Evolutionary conservation across 208 protist genomes (phyloP), one percentile per base, ranked within the genome.

Genomic region (Acanthamoeba lenticulata): DNA sequence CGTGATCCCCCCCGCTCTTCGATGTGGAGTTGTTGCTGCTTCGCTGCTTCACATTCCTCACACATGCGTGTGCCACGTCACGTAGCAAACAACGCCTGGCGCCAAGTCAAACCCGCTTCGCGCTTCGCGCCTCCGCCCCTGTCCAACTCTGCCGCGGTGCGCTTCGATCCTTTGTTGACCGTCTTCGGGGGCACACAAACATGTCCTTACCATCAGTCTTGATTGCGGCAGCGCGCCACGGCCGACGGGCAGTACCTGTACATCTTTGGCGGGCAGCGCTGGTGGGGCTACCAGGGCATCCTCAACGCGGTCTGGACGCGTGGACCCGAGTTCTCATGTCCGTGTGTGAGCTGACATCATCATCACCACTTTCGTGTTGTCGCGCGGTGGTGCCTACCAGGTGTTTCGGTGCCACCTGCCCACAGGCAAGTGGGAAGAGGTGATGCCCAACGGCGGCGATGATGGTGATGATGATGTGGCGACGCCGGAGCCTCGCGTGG

Each of bases 251-350:
- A 79, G 69, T 45, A 79, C 36, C 38, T 79, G 36, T 79, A 79
- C 69, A 42, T 44, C 69, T 79, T 79, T 44, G 69, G 69, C 69
- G 69, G 69, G 34, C 69, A 79, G 69, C 69, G 69, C 13, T 79
- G 69, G 69, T 79, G 32, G 32, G 69, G 69, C 36, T 79, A 79
- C 34, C 69, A 79, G 24, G 69, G 69, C 7, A 79, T 79, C 69
- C 38, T 79, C 69, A 79, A 79, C 36, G 24, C 69, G 15, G 69
- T 79, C 32, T 32, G n/a, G 21, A 1, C 36, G 17, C 34, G 6
- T 77, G 38, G 19, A 13, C 0, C 34, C 11, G 1, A 24, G 32
- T 45, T 6, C 65, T 74, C 45, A 15, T 49, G 52, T 57, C 17
- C 27, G 52, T 57, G 45, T 57, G 52, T 57, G 15, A n/a, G 7